Evolutionary conservation across 495 filamentous ascomycete genomes (phyloP), one percentile per base, ranked within the genome.

Genomic region (Pseudevernia furfuracea): DNA sequence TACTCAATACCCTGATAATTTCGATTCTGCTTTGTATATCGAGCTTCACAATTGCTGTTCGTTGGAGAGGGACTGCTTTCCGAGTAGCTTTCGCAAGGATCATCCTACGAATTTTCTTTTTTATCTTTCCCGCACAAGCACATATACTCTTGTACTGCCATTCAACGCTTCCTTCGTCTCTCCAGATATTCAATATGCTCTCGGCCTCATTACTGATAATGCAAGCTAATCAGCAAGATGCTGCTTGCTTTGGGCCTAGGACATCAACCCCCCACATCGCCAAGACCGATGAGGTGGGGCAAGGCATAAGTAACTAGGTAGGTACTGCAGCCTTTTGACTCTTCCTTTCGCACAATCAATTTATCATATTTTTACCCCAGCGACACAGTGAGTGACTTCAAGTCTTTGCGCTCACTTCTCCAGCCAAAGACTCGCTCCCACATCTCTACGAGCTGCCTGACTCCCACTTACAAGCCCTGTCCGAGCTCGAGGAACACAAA

Each of bases 371-470:
- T 6, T 28, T 46, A 9, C 10, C 32, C 61, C 11, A 60, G 17
- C 66, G 60, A 66, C 65, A 67, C 69, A 68, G 71, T 80, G 80
- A 80, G 79, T 79, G 80, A 83, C 80, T 83, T 83, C 74, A 78
- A 76, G 78, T 81, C 80, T 83, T 83, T 83, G 80, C 80, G 80
- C 79, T 81, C 80, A 80, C 77, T 70, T 49, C 60, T 70, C 70
- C 19, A 62, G 56, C 63, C 52, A 81, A 81, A 82, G 74, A 78
- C 80, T 78, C 78, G 71, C 41, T 55, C 64, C 21, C 38, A 41
- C 19, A n/a, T 53, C 39, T 52, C 52, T 23, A 14, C 25, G 17
- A 19, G 12, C 36, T 38, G 38, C 32, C 41, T 43, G 34, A 4
- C 39, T 38, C 19, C 5, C n/a, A 1, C 28, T 10, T 21, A n/a